Conservation (phyloP, 164 flowering plant species). For the Warburgia ugandensis region DNA sequence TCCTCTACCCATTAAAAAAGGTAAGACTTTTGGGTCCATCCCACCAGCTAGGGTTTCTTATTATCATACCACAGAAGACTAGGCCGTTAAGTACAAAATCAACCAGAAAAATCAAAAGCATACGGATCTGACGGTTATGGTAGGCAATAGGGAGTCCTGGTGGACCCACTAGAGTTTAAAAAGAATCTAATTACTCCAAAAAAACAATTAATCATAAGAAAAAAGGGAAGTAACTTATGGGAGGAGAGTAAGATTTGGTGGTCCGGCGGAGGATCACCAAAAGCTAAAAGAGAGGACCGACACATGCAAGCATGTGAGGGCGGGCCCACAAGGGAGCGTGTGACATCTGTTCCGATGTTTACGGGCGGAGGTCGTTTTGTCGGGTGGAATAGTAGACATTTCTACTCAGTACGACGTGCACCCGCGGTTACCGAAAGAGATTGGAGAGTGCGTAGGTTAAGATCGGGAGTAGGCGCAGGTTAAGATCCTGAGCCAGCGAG, state of each 20-base stretch:
- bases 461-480: too few relatives aligned
- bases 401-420: too few relatives aligned
- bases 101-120: neutral
- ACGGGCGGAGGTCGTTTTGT: constrained; percentile 12
- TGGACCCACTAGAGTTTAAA: neutral
- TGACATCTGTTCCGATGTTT: constrained; percentile 1
- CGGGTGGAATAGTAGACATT: constrained; percentile 6
- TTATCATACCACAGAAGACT: neutral
- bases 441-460: constrained; percentile 1
- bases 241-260: too few relatives aligned
- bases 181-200: neutral
- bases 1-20: neutral
- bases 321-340: neutral
- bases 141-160: neutral
- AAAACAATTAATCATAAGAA: neutral
- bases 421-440: too few relatives aligned
- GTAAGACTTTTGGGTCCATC: neutral
- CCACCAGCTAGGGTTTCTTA: neutral
- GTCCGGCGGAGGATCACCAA: neutral
- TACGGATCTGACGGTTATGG: constrained; percentile 4
- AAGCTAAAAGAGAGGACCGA: too few relatives aligned
- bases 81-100: neutral
- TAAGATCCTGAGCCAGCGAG: too few relatives aligned
- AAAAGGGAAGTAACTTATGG: neutral
- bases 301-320: constrained; percentile 8